Percentiles rank a stretch among this genome's conserved stretches.
Conservation (phyloP, 2,329 filamentous ascomycete species). For the Metarhizium brunneum region DNA sequence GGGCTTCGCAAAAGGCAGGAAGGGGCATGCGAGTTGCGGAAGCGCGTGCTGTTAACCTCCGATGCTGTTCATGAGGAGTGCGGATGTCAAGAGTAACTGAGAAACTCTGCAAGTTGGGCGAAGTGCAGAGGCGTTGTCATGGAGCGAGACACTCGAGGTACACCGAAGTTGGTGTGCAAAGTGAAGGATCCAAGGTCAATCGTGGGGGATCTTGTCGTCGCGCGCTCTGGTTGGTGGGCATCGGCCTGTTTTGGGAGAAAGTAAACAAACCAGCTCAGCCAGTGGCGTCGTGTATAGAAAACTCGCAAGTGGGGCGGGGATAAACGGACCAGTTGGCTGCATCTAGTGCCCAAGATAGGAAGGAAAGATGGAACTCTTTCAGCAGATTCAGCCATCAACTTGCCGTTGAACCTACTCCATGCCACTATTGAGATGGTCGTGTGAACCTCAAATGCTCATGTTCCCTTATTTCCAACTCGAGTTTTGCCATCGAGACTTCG, state of each 20-base stretch:
- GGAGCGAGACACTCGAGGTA: not conserved
- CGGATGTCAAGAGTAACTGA: not conserved
- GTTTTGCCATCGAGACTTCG: no score
- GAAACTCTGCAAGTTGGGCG: not conserved
- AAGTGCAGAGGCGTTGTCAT: not conserved
- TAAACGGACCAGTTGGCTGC: no score
- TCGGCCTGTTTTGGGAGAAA: conserved; percentile 22
- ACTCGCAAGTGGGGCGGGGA: no score
- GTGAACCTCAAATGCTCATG: no score
- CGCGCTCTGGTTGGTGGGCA: conserved; percentile 9
- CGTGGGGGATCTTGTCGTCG: conserved; percentile 6
- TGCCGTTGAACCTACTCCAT: no score
- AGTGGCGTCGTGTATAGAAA: not conserved
- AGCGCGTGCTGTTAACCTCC: not conserved
- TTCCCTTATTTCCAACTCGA: no score
- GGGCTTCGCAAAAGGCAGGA: not conserved
- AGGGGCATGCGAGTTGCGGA: conserved; percentile 5
- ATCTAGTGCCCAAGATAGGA: no score
- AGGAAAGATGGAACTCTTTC: no score
- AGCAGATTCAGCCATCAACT: no score
- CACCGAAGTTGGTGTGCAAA: not conserved
- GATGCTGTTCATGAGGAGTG: not conserved
- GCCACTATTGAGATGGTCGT: no score
- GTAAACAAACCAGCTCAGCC: conserved; percentile 22
- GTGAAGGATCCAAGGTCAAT: conserved; percentile 2